phyloP scores from a whole-genome alignment of 2,329 filamentous ascomycete species.

The Scedosporium apiospermum region DNA sequence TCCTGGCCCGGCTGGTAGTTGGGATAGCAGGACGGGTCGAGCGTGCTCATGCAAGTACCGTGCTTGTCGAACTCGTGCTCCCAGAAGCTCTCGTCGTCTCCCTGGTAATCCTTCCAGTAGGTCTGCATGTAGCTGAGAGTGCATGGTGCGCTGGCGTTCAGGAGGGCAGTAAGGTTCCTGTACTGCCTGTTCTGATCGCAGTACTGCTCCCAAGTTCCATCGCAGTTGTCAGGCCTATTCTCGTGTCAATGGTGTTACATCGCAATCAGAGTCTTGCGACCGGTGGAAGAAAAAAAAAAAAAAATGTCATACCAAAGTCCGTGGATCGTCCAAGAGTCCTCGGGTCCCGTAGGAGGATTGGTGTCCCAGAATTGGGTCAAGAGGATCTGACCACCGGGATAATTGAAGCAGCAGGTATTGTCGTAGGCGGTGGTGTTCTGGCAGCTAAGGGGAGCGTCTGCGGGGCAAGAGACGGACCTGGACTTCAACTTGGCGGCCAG shows the following conservation, averaged over 20 bases:
- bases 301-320: slow-evolving; percentile 40
- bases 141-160: slow-evolving; percentile 43
- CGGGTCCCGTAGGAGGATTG: slow-evolving; percentile 52
- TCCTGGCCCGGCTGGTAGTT: slow-evolving; percentile 52
- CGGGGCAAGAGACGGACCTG: slow-evolving; percentile 15
- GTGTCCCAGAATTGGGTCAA: slow-evolving; percentile 75
- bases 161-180: slow-evolving; percentile 54
- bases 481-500: not conserved
- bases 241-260: not conserved
- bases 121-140: slow-evolving; percentile 57
- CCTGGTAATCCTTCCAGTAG: slow-evolving; percentile 63
- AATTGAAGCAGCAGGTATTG: slow-evolving; percentile 66
- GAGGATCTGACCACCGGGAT: slow-evolving; percentile 60
- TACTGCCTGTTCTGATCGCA: slow-evolving; percentile 55
- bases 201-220: slow-evolving; percentile 57
- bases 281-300: not conserved
- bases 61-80: slow-evolving; percentile 69
- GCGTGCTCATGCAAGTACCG: slow-evolving; percentile 62
- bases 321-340: slow-evolving; percentile 65
- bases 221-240: slow-evolving; percentile 53
- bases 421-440: slow-evolving; percentile 50
- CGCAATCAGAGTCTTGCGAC: not conserved
- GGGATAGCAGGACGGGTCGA: slow-evolving; percentile 57
- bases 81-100: slow-evolving; percentile 58
- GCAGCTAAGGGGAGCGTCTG: slow-evolving; percentile 46